phyloP scores from a whole-genome alignment of 495 filamentous ascomycete species.

The Penicillium soppii region DNA sequence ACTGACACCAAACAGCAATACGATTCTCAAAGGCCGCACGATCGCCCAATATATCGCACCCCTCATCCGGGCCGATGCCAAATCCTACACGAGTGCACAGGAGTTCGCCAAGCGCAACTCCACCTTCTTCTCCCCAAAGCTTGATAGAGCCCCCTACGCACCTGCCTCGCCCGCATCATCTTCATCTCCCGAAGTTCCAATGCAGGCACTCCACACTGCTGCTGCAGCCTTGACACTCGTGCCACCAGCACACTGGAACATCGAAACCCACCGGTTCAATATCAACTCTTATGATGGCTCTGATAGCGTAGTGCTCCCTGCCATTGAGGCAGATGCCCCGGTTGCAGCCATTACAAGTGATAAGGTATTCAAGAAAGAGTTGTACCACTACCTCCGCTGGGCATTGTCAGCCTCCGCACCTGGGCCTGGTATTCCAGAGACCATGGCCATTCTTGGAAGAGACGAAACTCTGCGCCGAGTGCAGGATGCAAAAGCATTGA shows the following conservation, averaged over 20 bases:
- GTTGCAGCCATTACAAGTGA: slow-evolving; percentile 17
- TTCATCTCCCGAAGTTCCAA: slow-evolving; percentile 22
- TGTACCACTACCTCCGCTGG: slow-evolving; percentile 65
- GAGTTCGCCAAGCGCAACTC: slow-evolving; percentile 57
- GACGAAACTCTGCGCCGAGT: slow-evolving; percentile 58
- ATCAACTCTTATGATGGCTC: slow-evolving; percentile 41
- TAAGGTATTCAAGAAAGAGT: slow-evolving; percentile 41
- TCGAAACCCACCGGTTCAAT: slow-evolving; percentile 36
- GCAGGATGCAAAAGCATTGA: slow-evolving; percentile 41
- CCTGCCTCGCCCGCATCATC: slow-evolving; percentile 10
- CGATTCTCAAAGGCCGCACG: slow-evolving; percentile 32
- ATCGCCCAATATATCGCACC: slow-evolving; percentile 40
- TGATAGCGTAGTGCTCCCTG: slow-evolving; percentile 11
- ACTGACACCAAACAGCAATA: slow-evolving; percentile 19
- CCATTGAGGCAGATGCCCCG: not conserved
- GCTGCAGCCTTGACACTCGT: slow-evolving; percentile 39
- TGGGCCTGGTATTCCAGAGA: slow-evolving; percentile 58
- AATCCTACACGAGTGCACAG: slow-evolving; percentile 58
- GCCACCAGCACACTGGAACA: slow-evolving; percentile 36
- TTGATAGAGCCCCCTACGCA: slow-evolving; percentile 34
- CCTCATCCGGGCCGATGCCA: slow-evolving; percentile 59
- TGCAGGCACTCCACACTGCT: slow-evolving; percentile 39
- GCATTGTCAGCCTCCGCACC: slow-evolving; percentile 55
- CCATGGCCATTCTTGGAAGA: slow-evolving; percentile 63
- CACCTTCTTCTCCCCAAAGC: slow-evolving; percentile 61